Evolutionary conservation across 2,329 filamentous ascomycete genomes (phyloP).

Genomic region (Colletotrichum sp.): DNA sequence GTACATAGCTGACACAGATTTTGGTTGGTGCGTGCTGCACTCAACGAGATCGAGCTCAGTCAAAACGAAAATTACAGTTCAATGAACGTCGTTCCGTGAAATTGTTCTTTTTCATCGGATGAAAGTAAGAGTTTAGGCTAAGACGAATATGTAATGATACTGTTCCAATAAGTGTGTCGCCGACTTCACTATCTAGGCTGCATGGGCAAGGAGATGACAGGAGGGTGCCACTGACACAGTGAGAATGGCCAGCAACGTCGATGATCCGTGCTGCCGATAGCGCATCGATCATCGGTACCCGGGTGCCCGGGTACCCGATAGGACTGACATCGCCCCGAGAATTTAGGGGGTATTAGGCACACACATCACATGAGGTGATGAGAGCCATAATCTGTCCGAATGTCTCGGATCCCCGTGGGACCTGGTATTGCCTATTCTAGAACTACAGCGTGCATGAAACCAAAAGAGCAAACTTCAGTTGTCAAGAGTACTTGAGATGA

Average conservation of each 20-base stretch:
- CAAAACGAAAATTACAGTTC: not conserved
- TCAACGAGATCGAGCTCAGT: not conserved
- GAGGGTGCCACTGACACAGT: not conserved
- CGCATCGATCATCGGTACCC: not conserved
- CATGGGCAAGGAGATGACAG: not conserved
- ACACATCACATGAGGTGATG: not conserved
- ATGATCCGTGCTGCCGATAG: not conserved
- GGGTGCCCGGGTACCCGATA: not conserved
- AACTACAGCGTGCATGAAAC: not conserved
- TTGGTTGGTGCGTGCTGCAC: not conserved
- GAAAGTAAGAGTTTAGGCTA: not conserved
- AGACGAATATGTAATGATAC: not conserved
- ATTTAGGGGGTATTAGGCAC: not conserved
- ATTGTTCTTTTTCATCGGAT: not conserved
- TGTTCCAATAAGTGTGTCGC: not conserved
- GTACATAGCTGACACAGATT: not conserved
- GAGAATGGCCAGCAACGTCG: not conserved
- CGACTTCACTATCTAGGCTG: not conserved
- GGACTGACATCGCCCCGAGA: fast-evolving
- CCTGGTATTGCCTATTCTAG: not conserved
- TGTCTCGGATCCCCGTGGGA: not conserved
- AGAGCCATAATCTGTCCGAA: not conserved
- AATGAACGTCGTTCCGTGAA: not conserved
- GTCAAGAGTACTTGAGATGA: not conserved
- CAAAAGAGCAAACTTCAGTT: not conserved